Conservation (phyloP, 345 rosid genomes). For the Triadica sebifera region DNA sequence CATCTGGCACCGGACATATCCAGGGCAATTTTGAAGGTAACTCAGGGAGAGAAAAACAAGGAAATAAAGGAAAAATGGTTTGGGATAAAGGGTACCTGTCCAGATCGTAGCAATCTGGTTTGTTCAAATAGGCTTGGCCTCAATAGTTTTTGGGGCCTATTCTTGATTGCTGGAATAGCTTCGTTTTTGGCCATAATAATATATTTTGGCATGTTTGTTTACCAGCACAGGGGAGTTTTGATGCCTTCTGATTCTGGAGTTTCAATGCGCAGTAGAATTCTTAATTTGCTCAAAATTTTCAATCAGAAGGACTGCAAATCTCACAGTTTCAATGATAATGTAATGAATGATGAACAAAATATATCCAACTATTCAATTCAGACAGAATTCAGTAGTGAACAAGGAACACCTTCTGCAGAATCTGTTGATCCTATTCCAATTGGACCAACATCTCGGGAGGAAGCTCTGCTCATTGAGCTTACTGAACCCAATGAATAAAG, state of each 20-base stretch:
- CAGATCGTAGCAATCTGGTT: neutral
- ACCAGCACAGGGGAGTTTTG: too few species aligned
- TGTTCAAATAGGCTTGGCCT: conserved; percentile 13
- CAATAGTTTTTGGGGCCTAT: conserved; percentile 21
- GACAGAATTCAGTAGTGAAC: too few species aligned
- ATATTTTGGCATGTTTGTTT: too few species aligned
- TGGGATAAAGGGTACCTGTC: neutral
- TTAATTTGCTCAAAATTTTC: conserved; percentile 8
- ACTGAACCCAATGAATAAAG: too few species aligned
- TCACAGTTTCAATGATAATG: neutral
- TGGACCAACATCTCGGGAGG: too few species aligned
- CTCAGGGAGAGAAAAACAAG: neutral
- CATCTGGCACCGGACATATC: conserved; percentile 17
- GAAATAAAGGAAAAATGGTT: conserved; percentile 2
- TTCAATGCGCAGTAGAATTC: conserved; percentile 1
- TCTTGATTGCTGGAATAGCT: neutral
- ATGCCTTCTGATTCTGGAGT: neutral
- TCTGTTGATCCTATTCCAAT: too few species aligned
- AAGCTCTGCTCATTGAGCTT: too few species aligned
- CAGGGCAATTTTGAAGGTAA: conserved; percentile 10
- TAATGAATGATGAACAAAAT: too few species aligned
- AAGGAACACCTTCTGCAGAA: too few species aligned
- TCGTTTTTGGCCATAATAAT: too few species aligned
- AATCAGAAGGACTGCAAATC: conserved; percentile 13
- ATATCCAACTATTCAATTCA: too few species aligned